Base-by-base conservation (phyloP, 495 filamentous ascomycete species). In the Podospora conica region DNA sequence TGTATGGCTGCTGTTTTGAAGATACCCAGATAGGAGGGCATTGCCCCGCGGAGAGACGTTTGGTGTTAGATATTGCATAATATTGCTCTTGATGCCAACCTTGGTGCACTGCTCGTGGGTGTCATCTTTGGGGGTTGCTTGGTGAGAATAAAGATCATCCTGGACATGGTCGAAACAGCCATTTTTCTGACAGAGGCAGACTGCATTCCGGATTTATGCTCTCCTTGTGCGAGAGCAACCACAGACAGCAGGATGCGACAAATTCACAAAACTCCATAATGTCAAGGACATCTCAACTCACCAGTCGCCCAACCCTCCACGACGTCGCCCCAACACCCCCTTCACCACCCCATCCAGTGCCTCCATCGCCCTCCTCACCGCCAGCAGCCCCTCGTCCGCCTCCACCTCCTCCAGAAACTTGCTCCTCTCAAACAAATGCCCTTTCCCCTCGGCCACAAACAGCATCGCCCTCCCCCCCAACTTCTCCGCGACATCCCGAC, bases 371-470 rank as follows among this genome's bases (percentile, higher is more conserved):
- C 56, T 31, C 20, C 40, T 40, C 25, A 72, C 65, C 1, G 58
- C 62, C 18, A 24, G 63, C 66, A 66, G 59, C 2, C 55, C 53
- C 6, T 61, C 25, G 0, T 53, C 54, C 0, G 1, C 25, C 11
- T 59, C 57, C 0, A 56, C 9, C 3, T 55, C 23, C 20, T 72
- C 70, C 9, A 69, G 59, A 57, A 62, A 72, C 29, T 57, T 65
- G 2, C n/a, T 28, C 28, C 22, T 55, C 58, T 72, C 70, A 53
- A 64, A 72, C 21, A 72, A 62, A 55, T 72, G 70, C 4, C 31
- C 63, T 54, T 66, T 56, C 0, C 64, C 65, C 9, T 65, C 24
- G 2, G 70, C 70, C 25, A 58, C n/a, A 59, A 61, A 66, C 27
- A 55, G 27, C 9, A 54, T 58, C 12, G 61, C 68, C 64, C 63